These are phyloP conservation scores for Paraphoma chrysanthemicola DNA, from an alignment of 2,329 filamentous ascomycete genomes.

Conservation along the genomic window DNA sequence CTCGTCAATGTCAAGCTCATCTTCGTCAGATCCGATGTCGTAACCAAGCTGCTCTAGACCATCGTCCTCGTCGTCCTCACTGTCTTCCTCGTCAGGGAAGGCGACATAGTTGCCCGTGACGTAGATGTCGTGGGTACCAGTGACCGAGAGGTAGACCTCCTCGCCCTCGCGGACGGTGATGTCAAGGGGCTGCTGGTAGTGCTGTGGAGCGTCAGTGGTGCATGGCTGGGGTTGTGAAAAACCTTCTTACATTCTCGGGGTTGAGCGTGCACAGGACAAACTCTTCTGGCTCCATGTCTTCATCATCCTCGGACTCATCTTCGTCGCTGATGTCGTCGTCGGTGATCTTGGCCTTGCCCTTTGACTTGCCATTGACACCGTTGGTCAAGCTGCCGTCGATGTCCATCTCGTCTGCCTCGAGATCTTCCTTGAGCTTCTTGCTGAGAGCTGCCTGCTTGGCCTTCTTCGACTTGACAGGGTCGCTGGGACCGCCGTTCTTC, in stretches of 20 bases:
- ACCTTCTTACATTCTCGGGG: conserved; percentile 77
- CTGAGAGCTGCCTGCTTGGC: conserved; percentile 78
- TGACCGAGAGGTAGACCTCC: conserved; percentile 89
- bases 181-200: conserved; percentile 94
- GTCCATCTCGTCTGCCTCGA: conserved; percentile 76
- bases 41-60: conserved; percentile 73
- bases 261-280: conserved; percentile 96
- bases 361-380: conserved; percentile 57
- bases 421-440: conserved; percentile 76
- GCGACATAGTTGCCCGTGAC: conserved; percentile 97
- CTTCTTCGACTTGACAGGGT: conserved; percentile 88
- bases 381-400: conserved; percentile 64
- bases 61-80: conserved; percentile 66
- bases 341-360: conserved; percentile 65
- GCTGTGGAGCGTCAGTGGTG: conserved; percentile 61
- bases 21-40: conserved; percentile 79
- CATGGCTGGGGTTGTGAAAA: conserved; percentile 29
- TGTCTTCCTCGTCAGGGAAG: conserved; percentile 64
- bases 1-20: conserved; percentile 68
- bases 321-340: conserved; percentile 77
- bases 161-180: conserved; percentile 90
- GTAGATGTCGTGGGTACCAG: conserved; percentile 87
- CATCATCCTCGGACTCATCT: conserved; percentile 48
- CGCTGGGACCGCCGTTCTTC: conserved; percentile 87
- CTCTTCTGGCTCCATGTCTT: conserved; percentile 76